Conservation (phyloP, 495 filamentous ascomycete genomes). For the Corynascus novoguineensis region DNA sequence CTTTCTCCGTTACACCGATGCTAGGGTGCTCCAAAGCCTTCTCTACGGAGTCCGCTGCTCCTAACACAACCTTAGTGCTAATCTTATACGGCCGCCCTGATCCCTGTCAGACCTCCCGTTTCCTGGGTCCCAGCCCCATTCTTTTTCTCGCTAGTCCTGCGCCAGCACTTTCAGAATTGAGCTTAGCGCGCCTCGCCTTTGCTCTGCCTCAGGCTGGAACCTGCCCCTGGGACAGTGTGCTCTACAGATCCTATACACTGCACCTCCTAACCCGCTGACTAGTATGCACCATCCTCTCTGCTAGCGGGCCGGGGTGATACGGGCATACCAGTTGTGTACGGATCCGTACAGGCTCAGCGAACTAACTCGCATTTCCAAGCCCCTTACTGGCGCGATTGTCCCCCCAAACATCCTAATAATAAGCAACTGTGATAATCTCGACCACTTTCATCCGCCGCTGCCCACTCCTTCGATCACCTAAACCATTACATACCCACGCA, state of each 20-base stretch:
- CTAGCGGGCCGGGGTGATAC: not conserved
- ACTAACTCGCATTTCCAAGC: conserved; percentile 1
- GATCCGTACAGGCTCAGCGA: not conserved
- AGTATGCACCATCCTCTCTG: not conserved
- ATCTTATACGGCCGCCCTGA: conserved; percentile 13
- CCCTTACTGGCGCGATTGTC: conserved; percentile 9
- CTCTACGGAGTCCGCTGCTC: not conserved
- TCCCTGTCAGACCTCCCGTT: conserved; percentile 10
- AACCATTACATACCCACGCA: not conserved
- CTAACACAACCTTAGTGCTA: conserved; percentile 7
- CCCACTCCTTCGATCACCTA: not conserved
- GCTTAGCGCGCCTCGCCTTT: not conserved
- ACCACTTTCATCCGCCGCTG: not conserved
- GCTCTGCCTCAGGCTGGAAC: not conserved
- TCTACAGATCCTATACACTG: not conserved
- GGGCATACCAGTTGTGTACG: too few relatives aligned
- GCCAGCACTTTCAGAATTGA: conserved; percentile 15
- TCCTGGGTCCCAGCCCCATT: conserved; percentile 9
- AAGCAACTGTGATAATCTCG: conserved; percentile 3
- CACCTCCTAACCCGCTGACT: conserved; percentile 4
- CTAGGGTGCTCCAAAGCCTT: not conserved
- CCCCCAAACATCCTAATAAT: conserved; percentile 7
- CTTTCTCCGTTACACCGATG: conserved; percentile 1
- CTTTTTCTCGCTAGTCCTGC: conserved; percentile 15
- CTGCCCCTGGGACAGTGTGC: conserved; percentile 3